phyloP scores from a whole-genome alignment of 2,329 filamentous ascomycete species.

The Escovopsis weberi region DNA sequence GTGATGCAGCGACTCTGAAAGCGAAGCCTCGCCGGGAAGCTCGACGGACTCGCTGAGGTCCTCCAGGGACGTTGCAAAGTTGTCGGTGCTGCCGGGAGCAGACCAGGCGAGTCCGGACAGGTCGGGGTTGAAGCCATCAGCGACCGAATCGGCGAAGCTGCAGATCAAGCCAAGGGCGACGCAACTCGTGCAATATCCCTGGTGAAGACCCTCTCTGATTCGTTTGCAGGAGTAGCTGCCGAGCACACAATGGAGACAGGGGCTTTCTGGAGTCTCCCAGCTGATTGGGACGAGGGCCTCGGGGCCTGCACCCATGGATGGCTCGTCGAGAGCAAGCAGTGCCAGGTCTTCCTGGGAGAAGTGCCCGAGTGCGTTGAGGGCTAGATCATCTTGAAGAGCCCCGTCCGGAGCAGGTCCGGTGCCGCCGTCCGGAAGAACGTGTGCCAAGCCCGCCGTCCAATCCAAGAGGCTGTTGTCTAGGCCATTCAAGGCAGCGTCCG shows the following conservation, averaged over 20 bases:
- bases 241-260: conserved; percentile 37
- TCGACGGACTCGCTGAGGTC: conserved; percentile 12
- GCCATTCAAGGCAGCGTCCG: conserved; percentile 23
- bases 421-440: conserved; percentile 20
- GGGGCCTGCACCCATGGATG: not conserved
- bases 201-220: conserved; percentile 43
- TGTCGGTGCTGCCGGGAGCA: conserved; percentile 24
- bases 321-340: not conserved
- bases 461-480: conserved; percentile 17
- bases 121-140: conserved; percentile 19
- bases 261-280: conserved; percentile 29
- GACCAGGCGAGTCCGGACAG: conserved; percentile 19
- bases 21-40: conserved; percentile 13
- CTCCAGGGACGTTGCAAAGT: conserved; percentile 19
- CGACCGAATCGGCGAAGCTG: conserved; percentile 33
- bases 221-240: conserved; percentile 45
- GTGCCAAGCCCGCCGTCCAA: conserved; percentile 18
- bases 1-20: conserved; percentile 14
- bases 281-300: conserved; percentile 5
- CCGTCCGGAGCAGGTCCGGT: conserved; percentile 42
- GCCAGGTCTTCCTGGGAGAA: conserved; percentile 25
- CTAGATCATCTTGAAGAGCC: conserved; percentile 43
- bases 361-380: conserved; percentile 44
- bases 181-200: conserved; percentile 47
- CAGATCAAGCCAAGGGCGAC: conserved; percentile 44